These are phyloP conservation scores for Auriscalpium orientale DNA, from an alignment of 768 basidiomycete genomes.

Conservation along the genomic window DNA sequence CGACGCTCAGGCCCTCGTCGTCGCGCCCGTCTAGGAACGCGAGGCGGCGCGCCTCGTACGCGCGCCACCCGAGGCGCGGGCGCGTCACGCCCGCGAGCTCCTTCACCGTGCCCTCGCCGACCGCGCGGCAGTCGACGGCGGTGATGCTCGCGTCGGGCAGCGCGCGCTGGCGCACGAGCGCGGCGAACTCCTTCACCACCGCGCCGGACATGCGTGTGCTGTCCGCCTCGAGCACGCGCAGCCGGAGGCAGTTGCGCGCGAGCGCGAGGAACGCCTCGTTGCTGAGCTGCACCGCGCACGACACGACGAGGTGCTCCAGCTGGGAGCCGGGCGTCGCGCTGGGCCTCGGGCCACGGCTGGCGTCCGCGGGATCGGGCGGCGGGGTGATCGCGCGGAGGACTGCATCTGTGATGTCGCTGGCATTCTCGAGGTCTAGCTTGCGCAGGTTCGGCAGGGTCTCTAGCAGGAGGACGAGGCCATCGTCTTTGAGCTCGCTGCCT, in stretches of 20 bases:
- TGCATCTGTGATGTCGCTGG: slow-evolving; percentile 61
- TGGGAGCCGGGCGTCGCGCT: slow-evolving; percentile 40
- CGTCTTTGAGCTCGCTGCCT: slow-evolving; percentile 58
- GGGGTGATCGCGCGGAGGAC: slow-evolving; percentile 65
- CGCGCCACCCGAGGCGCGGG: slow-evolving; percentile 66
- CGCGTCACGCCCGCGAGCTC: slow-evolving; percentile 53
- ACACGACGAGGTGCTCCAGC: slow-evolving; percentile 66
- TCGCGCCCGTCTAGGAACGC: slow-evolving; percentile 67
- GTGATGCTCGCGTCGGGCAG: slow-evolving; percentile 48
- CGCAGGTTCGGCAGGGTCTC: slow-evolving; percentile 62
- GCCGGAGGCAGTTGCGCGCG: slow-evolving; percentile 51
- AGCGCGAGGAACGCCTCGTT: slow-evolving; percentile 58
- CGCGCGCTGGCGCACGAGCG: slow-evolving; percentile 40
- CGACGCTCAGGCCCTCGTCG: slow-evolving; percentile 55
- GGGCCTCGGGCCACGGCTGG: slow-evolving; percentile 12
- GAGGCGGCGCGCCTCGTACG: slow-evolving; percentile 64
- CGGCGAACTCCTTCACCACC: slow-evolving; percentile 64
- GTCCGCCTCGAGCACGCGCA: slow-evolving; percentile 71
- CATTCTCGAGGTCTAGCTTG: slow-evolving; percentile 83
- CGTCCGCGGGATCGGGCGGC: slow-evolving; percentile 9
- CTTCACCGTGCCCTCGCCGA: slow-evolving; percentile 54
- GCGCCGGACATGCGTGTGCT: slow-evolving; percentile 61
- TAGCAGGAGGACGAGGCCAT: slow-evolving; percentile 67
- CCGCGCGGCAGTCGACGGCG: slow-evolving; percentile 68
- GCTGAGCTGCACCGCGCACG: slow-evolving; percentile 55